These are phyloP conservation scores for Xerocomus potaroensis DNA, from an alignment of 768 basidiomycete species.

Conservation along the genomic window DNA sequence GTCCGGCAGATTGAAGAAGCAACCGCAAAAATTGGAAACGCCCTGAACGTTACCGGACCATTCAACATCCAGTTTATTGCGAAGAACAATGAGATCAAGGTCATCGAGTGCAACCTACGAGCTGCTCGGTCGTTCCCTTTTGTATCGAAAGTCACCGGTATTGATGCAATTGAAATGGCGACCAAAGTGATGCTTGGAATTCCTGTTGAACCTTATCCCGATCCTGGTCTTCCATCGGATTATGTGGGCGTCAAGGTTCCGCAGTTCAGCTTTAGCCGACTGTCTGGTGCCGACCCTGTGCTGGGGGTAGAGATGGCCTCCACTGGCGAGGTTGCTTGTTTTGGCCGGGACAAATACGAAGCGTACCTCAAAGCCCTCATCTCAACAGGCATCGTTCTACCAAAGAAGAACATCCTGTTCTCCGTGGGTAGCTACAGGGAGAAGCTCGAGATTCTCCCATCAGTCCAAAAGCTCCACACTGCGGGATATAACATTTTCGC, in stretches of 20 bases:
- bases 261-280: conserved; percentile 97
- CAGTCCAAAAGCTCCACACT: conserved; percentile 89
- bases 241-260: conserved; percentile 99
- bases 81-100: conserved; percentile 99
- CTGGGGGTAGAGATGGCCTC: conserved; percentile 99
- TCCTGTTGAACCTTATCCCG: conserved; percentile 88
- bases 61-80: conserved; percentile 99
- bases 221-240: conserved; percentile 78
- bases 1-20: conserved; percentile 96
- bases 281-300: conserved; percentile 96
- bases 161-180: conserved; percentile 98
- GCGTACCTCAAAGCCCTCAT: conserved; percentile 97
- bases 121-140: conserved; percentile 98
- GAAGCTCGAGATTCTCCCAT: conserved; percentile 93
- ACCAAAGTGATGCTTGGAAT: conserved; percentile 97
- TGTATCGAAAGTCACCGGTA: conserved; percentile 96
- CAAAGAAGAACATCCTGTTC: conserved; percentile 96
- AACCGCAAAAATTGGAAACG: conserved; percentile 95
- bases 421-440: conserved; percentile 97
- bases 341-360: conserved; percentile 96
- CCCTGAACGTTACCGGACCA: conserved; percentile 95
- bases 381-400: conserved; percentile 90
- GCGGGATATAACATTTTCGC: conserved; percentile 97
- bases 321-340: conserved; percentile 98
- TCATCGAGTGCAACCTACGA: conserved; percentile 98